Base-by-base conservation (phyloP, 768 basidiomycete genomes). In the Thelephora aurantiotincta region DNA sequence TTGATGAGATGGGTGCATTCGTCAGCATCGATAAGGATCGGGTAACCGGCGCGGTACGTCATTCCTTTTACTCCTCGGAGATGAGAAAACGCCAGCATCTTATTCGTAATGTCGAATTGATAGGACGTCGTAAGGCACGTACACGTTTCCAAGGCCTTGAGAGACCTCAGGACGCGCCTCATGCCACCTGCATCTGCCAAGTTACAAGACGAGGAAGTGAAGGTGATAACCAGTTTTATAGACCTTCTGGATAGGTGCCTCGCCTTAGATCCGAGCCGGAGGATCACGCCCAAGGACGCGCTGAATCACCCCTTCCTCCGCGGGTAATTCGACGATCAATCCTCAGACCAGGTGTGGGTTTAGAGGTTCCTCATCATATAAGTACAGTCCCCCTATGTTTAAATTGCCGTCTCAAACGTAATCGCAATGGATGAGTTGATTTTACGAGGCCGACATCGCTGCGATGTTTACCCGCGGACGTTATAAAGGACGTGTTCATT, bases 231-330 rank as follows among this genome's bases (percentile, higher is more conserved):
- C 19, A 75, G 79, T 5, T 96, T 99, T 57, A 74, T 94, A 44
- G 93, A 98, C 61, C 63, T 98, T 41, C 63, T 99, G 49, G 93
- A 98, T 58, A 92, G 83, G 65, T 94, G 93, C 61, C 70, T 96
- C 22, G 69, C 77, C 18, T 71, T 99, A 13, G 94, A 98, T 60
- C 86, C 93, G 2, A 71, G 77, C 36, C 78, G 89, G 60, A 68
- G 94, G 57, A 77, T 96, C 30, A 80, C 79, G n/a, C 92, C 93
- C 1, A 79, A 82, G 57, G 94, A 97, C 58, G 92, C 89, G 3
- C 70, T 97, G 35, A 63, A 73, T 7, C 92, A 97, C 64, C 78
- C 88, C 0, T 97, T 94, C 64, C 78, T 97, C 48, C 71, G 84
- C 45, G 75, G 77, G 47, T 72, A 54, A 59, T 14, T 30, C 26